These are phyloP conservation scores for Neoarthrinium moseri DNA, from an alignment of 2,329 filamentous ascomycete species.

Conservation along the genomic window DNA sequence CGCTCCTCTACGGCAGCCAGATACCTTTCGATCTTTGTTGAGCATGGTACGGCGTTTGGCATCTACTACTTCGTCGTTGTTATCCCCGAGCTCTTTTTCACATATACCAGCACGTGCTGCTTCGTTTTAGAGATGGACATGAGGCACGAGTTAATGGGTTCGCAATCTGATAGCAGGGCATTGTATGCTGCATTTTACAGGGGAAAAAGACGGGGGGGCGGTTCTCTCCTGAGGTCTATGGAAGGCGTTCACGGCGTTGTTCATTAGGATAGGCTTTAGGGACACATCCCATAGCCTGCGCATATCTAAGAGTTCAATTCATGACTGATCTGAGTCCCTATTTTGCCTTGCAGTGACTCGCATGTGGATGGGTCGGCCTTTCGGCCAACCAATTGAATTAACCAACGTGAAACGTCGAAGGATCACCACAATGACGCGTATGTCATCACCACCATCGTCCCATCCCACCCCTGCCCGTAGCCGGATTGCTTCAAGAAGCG, in stretches of 20 bases:
- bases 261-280: neutral
- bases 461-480: no score
- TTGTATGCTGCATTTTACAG: conserved; percentile 15
- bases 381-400: no score
- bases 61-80: neutral
- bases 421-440: no score
- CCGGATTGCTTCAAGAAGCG: no score
- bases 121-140: conserved; percentile 20
- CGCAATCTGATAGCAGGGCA: conserved; percentile 9
- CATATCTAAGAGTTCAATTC: neutral
- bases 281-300: neutral
- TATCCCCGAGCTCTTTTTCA: neutral
- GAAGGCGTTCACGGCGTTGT: neutral
- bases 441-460: no score
- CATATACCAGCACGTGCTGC: conserved; percentile 7
- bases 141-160: conserved; percentile 27
- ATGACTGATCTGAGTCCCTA: neutral
- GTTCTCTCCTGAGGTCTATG: neutral
- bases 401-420: no score
- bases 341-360: neutral
- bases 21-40: conserved; percentile 3
- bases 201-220: conserved; percentile 11
- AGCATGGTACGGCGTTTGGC: conserved; percentile 9
- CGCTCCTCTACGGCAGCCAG: neutral
- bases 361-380: no score